Base-by-base conservation (phyloP, 768 basidiomycete genomes). In the Neoboletus brunneissimus region DNA sequence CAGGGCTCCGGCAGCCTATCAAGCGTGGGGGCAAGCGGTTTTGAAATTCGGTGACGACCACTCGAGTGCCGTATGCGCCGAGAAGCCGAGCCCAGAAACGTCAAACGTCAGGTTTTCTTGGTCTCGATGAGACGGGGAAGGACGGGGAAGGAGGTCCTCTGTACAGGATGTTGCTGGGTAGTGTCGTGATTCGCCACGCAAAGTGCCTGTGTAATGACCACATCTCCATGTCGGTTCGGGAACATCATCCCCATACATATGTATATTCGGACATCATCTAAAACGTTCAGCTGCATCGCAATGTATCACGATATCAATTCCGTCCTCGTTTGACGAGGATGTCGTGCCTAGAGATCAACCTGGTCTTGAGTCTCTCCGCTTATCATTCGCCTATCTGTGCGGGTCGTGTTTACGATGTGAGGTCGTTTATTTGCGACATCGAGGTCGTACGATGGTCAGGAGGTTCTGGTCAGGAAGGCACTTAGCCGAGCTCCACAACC, bases 11-110 rank as follows among this genome's bases (percentile, higher is more conserved):
- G 63, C 89, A 91, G 62, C 89, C 89, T 5, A 76, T 91, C 58
- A 90, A 85, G 72, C 81, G 89, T 61, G 86, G 86, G 35, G 87
- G 85, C 31, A 88, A 83, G 68, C 81, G 86, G 59, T 70, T 91
- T 89, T 76, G 89, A 77, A 78, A 58, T 46, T 51, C 27, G 11
- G 23, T 18, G 20, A 22, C 23, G 18, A 16, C 53, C 58, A 27
- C 45, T 45, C 15, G 1, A 35, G 15, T 53, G 38, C 35, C 20
- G 16, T 34, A 25, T 27, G 32, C 15, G 29, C 54, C 44, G 37
- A 47, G 48, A 29, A 48, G 46, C 46, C 23, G 49, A 31, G 10
- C 38, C 41, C 8, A 27, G 51, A 35, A 31, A 48, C 35, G 47
- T 41, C 31, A 25, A 41, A 1, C 5, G 37, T 12, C 18, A 5